Evolutionary conservation across 768 basidiomycete genomes (phyloP).

Genomic region (Kwoniella botswanensis): DNA sequence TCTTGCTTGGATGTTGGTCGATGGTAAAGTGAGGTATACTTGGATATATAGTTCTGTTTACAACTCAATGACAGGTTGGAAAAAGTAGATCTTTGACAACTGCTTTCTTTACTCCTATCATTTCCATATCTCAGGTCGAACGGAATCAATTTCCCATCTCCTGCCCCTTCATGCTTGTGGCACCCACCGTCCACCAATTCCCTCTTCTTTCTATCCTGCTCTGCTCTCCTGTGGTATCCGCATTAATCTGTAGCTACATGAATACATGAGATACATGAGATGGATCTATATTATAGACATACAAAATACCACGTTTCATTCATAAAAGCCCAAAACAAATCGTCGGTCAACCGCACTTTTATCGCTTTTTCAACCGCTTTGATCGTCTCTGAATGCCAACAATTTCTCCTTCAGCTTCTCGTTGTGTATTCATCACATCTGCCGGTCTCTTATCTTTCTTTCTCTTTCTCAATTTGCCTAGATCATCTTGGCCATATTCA

Average conservation of each 20-base stretch:
- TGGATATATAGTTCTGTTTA: too few species aligned
- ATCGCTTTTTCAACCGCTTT: background rate
- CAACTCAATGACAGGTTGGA: too few species aligned
- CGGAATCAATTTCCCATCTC: slow-evolving; percentile 12
- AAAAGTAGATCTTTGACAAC: too few species aligned
- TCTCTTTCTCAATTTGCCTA: background rate
- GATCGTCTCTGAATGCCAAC: background rate
- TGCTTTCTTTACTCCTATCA: background rate
- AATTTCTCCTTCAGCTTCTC: background rate
- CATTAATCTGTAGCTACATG: background rate
- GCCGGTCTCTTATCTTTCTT: background rate
- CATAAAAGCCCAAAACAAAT: too few species aligned
- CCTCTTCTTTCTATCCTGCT: background rate
- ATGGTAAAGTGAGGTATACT: too few species aligned
- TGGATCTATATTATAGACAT: background rate
- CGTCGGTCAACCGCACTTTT: too few species aligned
- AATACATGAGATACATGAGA: background rate
- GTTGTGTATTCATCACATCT: background rate
- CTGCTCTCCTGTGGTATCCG: background rate
- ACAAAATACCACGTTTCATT: too few species aligned
- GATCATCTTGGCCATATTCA: too few species aligned
- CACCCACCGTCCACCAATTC: background rate
- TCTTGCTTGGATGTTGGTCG: too few species aligned
- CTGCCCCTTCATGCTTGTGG: background rate
- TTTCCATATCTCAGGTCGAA: background rate